Percentiles rank a stretch among this genome's conserved stretches.
phyloP scores from a whole-genome alignment of 2,329 filamentous ascomycete genomes.

The Penicillium sp. region DNA sequence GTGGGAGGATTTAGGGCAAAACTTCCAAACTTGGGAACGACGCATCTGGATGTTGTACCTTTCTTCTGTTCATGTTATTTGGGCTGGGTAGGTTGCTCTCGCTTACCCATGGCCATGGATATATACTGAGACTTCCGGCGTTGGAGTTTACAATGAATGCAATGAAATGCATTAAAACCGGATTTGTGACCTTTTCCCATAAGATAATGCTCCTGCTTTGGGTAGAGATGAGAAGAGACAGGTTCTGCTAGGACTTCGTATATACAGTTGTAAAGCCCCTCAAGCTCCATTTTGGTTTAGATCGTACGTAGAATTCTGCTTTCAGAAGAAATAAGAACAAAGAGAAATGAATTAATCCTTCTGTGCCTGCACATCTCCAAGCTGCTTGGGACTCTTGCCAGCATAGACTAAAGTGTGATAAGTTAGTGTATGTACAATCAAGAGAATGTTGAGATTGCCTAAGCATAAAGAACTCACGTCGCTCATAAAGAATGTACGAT shows the following conservation, averaged over 20 bases:
- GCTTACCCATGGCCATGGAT: conserved; percentile 1
- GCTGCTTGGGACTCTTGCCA: conserved; percentile 21
- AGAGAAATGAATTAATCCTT: not conserved
- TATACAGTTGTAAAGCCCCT: not conserved
- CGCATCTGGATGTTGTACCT: not conserved
- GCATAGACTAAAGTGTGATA: conserved; percentile 24
- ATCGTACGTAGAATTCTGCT: not conserved
- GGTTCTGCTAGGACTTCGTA: not conserved
- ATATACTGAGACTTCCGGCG: conserved; percentile 4
- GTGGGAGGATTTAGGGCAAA: not conserved
- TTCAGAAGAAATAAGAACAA: not conserved
- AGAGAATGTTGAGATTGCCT: not conserved
- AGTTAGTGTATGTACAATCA: not conserved
- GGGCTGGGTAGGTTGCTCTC: not conserved
- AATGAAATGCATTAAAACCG: not conserved
- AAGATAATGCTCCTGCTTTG: too few species aligned
- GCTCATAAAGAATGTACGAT: conserved; percentile 34
- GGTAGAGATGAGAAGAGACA: not conserved
- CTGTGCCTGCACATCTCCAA: not conserved
- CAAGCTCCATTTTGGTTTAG: not conserved
- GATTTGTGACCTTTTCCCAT: not conserved
- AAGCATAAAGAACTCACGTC: conserved; percentile 25
- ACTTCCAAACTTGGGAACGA: conserved; percentile 1
- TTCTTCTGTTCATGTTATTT: conserved; percentile 8
- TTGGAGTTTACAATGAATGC: not conserved